Evolutionary conservation across 106 monocot genomes (phyloP).

Genomic region (Acorus gramineus): DNA sequence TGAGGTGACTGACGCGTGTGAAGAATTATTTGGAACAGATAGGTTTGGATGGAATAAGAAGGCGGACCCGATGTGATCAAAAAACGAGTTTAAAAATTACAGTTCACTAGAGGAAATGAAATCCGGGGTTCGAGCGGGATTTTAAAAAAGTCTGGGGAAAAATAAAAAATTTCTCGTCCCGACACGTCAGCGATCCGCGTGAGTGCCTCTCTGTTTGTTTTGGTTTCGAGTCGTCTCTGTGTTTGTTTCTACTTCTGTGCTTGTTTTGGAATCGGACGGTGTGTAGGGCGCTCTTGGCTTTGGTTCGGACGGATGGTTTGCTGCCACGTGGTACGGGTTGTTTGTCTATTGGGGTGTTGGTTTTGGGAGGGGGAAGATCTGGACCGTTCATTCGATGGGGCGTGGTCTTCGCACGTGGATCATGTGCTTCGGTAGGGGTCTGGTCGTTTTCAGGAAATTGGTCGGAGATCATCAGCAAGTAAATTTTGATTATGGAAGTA

Average conservation of each 20-base stretch:
- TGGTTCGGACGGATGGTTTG: too few species aligned
- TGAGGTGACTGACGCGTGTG: slow-evolving; percentile 1
- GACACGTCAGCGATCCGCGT: slow-evolving; percentile 63
- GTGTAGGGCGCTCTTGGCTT: neutral
- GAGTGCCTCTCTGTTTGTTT: slow-evolving; percentile 14
- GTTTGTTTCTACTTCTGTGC: neutral
- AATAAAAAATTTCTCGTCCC: neutral
- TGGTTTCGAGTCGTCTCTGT: neutral
- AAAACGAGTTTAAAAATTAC: slow-evolving; percentile 5
- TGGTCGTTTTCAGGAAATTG: too few species aligned
- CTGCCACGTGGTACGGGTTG: too few species aligned
- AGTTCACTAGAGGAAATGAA: neutral
- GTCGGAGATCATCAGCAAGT: too few species aligned
- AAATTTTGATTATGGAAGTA: too few species aligned
- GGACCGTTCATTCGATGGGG: too few species aligned
- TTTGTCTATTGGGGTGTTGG: too few species aligned
- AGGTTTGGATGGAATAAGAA: neutral
- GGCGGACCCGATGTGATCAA: slow-evolving; percentile 2
- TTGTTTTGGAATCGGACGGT: neutral
- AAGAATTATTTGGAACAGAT: neutral
- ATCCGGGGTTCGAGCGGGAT: slow-evolving; percentile 22
- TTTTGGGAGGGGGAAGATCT: too few species aligned
- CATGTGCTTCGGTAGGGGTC: too few species aligned
- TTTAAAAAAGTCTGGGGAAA: neutral
- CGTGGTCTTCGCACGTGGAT: too few species aligned